Percentiles rank a stretch among this genome's conserved stretches.
Conservation (phyloP, 371 early-diverging fungal species). For the Mucor mucedo region DNA sequence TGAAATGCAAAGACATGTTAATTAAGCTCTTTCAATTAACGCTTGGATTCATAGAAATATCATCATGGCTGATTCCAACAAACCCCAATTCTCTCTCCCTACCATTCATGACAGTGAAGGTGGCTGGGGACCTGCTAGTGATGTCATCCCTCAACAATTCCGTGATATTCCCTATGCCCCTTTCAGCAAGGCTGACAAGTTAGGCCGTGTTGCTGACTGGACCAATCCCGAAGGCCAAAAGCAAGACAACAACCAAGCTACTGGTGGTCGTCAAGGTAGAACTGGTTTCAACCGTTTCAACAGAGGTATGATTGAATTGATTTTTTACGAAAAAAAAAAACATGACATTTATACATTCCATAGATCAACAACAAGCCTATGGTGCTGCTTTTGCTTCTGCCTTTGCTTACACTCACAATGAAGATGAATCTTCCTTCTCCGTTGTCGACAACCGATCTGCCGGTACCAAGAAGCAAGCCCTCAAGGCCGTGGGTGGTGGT, state of each 20-base stretch:
- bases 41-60: background rate
- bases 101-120: constrained; percentile 68
- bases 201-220: constrained; percentile 96
- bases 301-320: constrained; percentile 48
- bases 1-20: background rate
- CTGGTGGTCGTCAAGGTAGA: constrained; percentile 57
- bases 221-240: constrained; percentile 71
- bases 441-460: constrained; percentile 90
- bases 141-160: constrained; percentile 66
- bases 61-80: constrained; percentile 33
- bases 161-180: constrained; percentile 94
- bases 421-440: constrained; percentile 95
- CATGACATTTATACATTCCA: background rate
- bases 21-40: background rate
- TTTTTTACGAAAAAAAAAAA: too few relatives aligned
- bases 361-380: constrained; percentile 81
- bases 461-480: constrained; percentile 71
- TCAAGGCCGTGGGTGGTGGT: constrained; percentile 54
- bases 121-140: constrained; percentile 80
- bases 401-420: constrained; percentile 90
- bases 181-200: constrained; percentile 93
- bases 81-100: constrained; percentile 71
- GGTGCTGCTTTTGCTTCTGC: constrained; percentile 86
- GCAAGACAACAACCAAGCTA: constrained; percentile 63
- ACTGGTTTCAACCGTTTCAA: constrained; percentile 66